These are phyloP conservation scores for Globisporangium carolinianum DNA, from an alignment of 352 stramenopile species.

Conservation along the genomic window DNA sequence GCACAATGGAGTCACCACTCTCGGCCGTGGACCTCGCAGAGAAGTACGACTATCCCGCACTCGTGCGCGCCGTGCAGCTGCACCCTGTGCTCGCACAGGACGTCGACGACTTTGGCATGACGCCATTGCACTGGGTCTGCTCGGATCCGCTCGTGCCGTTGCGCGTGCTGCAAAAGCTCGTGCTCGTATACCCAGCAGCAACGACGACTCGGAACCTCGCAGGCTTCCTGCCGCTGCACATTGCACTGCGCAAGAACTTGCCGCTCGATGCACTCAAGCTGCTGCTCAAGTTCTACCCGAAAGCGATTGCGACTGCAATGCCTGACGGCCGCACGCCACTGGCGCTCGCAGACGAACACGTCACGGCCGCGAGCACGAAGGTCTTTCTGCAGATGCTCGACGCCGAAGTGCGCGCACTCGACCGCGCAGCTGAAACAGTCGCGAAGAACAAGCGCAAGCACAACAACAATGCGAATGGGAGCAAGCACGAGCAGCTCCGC, in stretches of 20 bases:
- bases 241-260: constrained; percentile 56
- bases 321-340: constrained; percentile 41
- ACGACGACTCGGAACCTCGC: constrained; percentile 40
- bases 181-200: constrained; percentile 36
- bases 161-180: constrained; percentile 52
- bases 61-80: constrained; percentile 36
- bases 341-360: constrained; percentile 32
- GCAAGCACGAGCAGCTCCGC: constrained; percentile 9
- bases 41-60: constrained; percentile 33
- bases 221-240: constrained; percentile 56
- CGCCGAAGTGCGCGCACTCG: constrained; percentile 18
- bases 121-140: constrained; percentile 80
- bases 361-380: constrained; percentile 18
- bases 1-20: constrained; percentile 5
- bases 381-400: constrained; percentile 39
- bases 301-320: constrained; percentile 37
- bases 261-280: constrained; percentile 53
- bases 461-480: neutral
- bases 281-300: constrained; percentile 60
- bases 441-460: constrained; percentile 3
- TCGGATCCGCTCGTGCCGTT: constrained; percentile 63
- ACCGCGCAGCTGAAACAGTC: constrained; percentile 5
- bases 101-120: constrained; percentile 71
- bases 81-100: constrained; percentile 33
- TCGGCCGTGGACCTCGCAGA: constrained; percentile 36